Conservation (phyloP, 1,284 basidiomycete genomes). For the Microbotryomycetes sp. region DNA sequence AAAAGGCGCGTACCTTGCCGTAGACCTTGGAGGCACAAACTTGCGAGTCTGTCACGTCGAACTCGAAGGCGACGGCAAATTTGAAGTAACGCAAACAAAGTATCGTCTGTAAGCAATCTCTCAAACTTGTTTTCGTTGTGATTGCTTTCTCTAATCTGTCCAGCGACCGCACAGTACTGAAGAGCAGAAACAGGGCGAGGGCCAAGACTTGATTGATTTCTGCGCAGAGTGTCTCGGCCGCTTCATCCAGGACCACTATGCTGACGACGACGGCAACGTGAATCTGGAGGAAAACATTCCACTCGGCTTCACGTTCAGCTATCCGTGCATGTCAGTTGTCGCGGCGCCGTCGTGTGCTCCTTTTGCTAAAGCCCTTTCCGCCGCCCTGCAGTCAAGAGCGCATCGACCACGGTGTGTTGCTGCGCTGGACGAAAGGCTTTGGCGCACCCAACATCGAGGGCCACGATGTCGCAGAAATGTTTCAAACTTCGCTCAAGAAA, state of each 20-base stretch:
- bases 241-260: conserved; percentile 74
- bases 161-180: conserved; percentile 63
- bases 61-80: conserved; percentile 83
- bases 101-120: conserved; percentile 59
- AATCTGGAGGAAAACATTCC: conserved; percentile 66
- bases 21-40: conserved; percentile 96
- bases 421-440: conserved; percentile 99
- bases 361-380: background rate
- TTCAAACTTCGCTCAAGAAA: conserved; percentile 69
- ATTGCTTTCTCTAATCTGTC: background rate
- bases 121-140: background rate
- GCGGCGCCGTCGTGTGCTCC: background rate
- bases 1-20: conserved; percentile 79
- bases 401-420: conserved; percentile 90
- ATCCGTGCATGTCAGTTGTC: conserved; percentile 69
- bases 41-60: conserved; percentile 94
- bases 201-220: conserved; percentile 90
- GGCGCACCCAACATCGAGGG: conserved; percentile 89
- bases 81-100: conserved; percentile 96
- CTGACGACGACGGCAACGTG: conserved; percentile 53
- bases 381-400: conserved; percentile 59
- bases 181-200: conserved; percentile 97
- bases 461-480: conserved; percentile 85
- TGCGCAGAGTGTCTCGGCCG: conserved; percentile 88
- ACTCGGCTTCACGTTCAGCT: conserved; percentile 93